Evolutionary conservation across 345 rosid genomes (phyloP).

Genomic region (Eucalyptus sp.): DNA sequence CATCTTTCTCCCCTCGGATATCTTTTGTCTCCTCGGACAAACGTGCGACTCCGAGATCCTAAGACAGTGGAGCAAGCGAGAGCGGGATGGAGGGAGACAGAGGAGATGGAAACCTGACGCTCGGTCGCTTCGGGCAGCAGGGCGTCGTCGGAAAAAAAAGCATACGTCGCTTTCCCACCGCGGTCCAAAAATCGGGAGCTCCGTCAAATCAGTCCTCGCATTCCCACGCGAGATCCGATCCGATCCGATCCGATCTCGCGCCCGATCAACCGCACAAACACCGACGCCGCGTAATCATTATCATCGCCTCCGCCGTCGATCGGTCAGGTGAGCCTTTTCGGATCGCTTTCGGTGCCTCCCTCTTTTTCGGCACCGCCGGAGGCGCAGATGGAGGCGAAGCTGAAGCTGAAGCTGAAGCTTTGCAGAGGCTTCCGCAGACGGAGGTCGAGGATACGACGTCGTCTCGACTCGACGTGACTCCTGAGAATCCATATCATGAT

Average conservation of each 20-base stretch:
- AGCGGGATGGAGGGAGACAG: background rate
- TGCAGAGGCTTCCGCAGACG: background rate
- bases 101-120: background rate
- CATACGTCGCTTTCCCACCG: background rate
- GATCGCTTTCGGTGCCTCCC: background rate
- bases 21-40: background rate
- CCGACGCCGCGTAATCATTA: background rate
- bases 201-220: background rate
- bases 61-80: background rate
- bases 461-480: background rate
- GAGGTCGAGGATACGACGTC: background rate
- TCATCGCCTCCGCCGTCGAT: background rate
- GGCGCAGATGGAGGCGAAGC: background rate
- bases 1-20: accelerated
- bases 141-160: background rate
- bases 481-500: background rate
- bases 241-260: background rate
- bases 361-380: background rate
- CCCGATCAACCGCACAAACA: background rate
- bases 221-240: background rate
- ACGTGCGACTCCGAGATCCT: background rate
- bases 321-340: background rate
- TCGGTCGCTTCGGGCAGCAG: background rate
- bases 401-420: background rate
- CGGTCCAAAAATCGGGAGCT: background rate